Evolutionary conservation across 345 rosid species (phyloP).

Genomic region (Eutrema japonicum): DNA sequence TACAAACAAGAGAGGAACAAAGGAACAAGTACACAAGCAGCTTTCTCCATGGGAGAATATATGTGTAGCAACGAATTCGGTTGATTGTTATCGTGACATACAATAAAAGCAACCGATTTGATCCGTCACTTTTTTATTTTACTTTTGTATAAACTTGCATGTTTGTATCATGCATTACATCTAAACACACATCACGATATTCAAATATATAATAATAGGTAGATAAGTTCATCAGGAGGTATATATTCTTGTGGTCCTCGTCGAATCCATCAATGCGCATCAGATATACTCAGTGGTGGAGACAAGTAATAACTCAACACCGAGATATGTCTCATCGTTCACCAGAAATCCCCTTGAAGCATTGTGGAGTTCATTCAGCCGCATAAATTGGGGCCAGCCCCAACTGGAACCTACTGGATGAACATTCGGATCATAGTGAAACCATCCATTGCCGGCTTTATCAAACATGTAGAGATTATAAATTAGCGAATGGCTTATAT

Average conservation of each 20-base stretch:
- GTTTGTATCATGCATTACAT: no score
- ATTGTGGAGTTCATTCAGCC: not conserved
- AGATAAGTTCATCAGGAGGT: not conserved
- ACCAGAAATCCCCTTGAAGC: slow-evolving; percentile 11
- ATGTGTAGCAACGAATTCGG: not conserved
- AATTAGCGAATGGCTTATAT: slow-evolving; percentile 2
- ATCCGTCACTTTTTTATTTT: not conserved
- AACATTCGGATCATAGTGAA: no score
- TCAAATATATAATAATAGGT: not conserved
- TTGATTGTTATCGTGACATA: slow-evolving; percentile 11
- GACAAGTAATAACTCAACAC: slow-evolving; percentile 25
- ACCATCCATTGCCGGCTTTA: not conserved
- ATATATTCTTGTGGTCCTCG: not conserved
- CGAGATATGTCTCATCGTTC: slow-evolving; percentile 11
- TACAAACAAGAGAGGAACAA: no score
- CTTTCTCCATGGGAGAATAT: not conserved
- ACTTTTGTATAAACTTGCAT: slow-evolving; percentile 11
- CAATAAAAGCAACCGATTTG: slow-evolving; percentile 6
- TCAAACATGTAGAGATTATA: not conserved
- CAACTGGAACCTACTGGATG: no score
- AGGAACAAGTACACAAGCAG: not conserved
- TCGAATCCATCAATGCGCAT: not conserved
- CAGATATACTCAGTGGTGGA: slow-evolving; percentile 26
- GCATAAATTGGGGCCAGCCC: not conserved
- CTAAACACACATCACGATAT: not conserved